Conservation (phyloP, 352 stramenopile genomes). For the Blastocystis hominis region DNA sequence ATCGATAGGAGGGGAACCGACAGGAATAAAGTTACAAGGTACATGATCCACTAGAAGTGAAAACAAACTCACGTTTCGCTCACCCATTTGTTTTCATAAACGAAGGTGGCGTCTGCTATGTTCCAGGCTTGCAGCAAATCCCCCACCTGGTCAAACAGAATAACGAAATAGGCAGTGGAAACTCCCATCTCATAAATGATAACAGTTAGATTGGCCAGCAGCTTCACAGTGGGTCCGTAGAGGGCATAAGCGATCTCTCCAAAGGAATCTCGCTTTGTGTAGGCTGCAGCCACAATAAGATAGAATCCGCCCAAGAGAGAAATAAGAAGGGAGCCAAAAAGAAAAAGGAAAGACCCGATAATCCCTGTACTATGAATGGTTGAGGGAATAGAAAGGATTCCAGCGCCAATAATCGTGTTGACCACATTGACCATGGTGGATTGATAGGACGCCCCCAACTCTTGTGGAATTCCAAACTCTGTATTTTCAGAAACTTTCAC, state of each 20-base stretch:
- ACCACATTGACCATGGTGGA: slow-evolving; percentile 60
- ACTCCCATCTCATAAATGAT: slow-evolving; percentile 55
- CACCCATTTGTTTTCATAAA: slow-evolving; percentile 13
- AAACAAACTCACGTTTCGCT: too few species aligned
- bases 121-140: slow-evolving; percentile 13
- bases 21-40: not conserved
- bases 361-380: slow-evolving; percentile 58
- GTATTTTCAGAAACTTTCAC: not conserved
- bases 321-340: not conserved
- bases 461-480: not conserved
- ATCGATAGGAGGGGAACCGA: slow-evolving; percentile 51
- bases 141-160: slow-evolving; percentile 48
- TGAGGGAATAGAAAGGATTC: slow-evolving; percentile 60
- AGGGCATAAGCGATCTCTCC: slow-evolving; percentile 4
- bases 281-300: slow-evolving; percentile 27
- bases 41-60: slow-evolving; percentile 11
- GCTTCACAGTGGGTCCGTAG: not conserved
- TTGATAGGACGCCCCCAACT: not conserved
- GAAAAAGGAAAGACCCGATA: slow-evolving; percentile 43
- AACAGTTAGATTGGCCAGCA: slow-evolving; percentile 29
- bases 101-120: not conserved
- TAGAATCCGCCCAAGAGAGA: slow-evolving; percentile 8
- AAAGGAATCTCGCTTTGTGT: slow-evolving; percentile 46
- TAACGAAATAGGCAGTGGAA: slow-evolving; percentile 41
- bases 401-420: slow-evolving; percentile 60